Percentiles rank a stretch among this genome's conserved stretches.
phyloP scores from a whole-genome alignment of 768 basidiomycete species.

The Kwoniella bestiolae region DNA sequence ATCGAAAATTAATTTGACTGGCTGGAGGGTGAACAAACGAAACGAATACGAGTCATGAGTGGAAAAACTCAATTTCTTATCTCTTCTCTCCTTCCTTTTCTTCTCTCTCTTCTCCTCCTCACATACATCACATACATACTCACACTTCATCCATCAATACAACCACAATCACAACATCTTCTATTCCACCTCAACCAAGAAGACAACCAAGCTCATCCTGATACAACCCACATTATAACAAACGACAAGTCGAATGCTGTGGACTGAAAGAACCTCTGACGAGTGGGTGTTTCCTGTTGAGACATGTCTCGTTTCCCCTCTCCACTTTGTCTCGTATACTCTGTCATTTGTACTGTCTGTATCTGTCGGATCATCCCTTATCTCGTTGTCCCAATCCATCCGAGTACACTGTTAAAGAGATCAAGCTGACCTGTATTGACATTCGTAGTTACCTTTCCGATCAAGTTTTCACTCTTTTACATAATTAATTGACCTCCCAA shows the following conservation, averaged over 20 bases:
- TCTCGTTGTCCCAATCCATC: too few species aligned
- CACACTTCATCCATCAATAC: not conserved
- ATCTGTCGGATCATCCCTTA: too few species aligned
- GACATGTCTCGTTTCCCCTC: not conserved
- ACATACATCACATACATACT: not conserved
- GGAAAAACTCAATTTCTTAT: not conserved
- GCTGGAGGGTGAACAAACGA: too few species aligned
- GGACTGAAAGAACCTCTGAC: conserved; percentile 56
- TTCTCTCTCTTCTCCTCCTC: not conserved
- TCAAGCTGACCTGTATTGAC: not conserved
- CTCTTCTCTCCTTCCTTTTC: not conserved
- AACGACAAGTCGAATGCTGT: conserved; percentile 42
- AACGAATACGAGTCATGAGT: not conserved
- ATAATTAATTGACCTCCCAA: conserved; percentile 28
- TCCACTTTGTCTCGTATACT: too few species aligned
- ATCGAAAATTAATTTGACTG: conserved; percentile 4
- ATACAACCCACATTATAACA: not conserved
- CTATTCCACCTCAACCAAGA: not conserved
- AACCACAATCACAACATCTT: not conserved
- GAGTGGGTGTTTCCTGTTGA: conserved; percentile 41
- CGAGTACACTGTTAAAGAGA: too few species aligned
- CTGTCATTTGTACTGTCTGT: too few species aligned
- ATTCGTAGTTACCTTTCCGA: conserved; percentile 49
- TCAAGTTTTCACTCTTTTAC: conserved; percentile 51
- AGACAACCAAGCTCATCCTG: not conserved